Base-by-base conservation (phyloP, 2,329 filamentous ascomycete species). In the Pyrenochaeta sp. region DNA sequence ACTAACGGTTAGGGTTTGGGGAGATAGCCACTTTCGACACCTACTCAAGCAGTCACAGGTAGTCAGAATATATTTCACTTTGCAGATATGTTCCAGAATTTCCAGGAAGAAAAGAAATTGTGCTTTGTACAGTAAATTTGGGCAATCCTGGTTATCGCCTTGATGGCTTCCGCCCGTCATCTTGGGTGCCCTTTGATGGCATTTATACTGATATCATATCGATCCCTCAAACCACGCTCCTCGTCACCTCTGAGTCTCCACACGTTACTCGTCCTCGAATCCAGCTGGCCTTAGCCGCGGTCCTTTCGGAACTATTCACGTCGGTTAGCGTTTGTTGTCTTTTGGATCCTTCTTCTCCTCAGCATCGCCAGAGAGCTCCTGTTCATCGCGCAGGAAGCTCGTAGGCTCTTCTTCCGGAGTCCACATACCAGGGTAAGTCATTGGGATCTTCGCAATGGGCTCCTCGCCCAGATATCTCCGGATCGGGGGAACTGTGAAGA, bases 351-450 rank as follows among this genome's bases (percentile, higher is more conserved):
- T 24, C 34, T 13, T 31, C 34, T 27, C 24, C 27, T 28, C n/a
- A 20, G 15, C 5, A 34, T 13, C 20, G 13, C 14, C 21, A n/a
- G n/a, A n/a, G n/a, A n/a, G n/a, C n/a, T n/a, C n/a, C n/a, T n/a
- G n/a, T n/a, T n/a, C n/a, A n/a, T n/a, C n/a, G n/a, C n/a, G n/a
- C n/a, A n/a, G n/a, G n/a, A n/a, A n/a, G n/a, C n/a, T n/a, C n/a
- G n/a, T n/a, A n/a, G n/a, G n/a, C 24, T 20, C 14, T 10, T 6
- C 20, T 13, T 11, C 27, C 11, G 9, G 9, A 18, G 24, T 4
- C 4, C 28, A 82, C 90, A 72, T 83, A 97, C 93, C 83, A 48
- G 94, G 94, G 79, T 97, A 99, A 69, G 91, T 95, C 72, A 92
- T 76, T 21, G 94, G 94, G 55, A 97, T 85, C 44, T 60, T 61